Percentiles rank a stretch among this genome's conserved stretches.
Evolutionary conservation across 306 rosid species (phyloP).

Genomic region (Hippophae rhamnoides): DNA sequence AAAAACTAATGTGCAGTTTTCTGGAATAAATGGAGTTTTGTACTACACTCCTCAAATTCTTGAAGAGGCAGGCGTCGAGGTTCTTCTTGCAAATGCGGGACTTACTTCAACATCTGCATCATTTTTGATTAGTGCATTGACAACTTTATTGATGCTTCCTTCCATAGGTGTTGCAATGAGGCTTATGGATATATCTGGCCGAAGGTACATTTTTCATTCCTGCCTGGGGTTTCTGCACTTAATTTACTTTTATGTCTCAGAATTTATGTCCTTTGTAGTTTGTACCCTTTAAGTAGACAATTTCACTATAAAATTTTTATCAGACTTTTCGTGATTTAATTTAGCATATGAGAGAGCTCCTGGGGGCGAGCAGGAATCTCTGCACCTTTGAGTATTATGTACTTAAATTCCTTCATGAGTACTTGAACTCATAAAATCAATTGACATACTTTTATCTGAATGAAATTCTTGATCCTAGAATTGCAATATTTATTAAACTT

Average conservation of each 20-base stretch:
- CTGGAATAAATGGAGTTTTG: conserved; percentile 69
- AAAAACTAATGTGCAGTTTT: conserved; percentile 30
- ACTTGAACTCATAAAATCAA: no score
- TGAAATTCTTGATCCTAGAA: no score
- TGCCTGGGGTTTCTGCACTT: neutral
- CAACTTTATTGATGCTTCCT: conserved; percentile 70
- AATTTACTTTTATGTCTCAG: neutral
- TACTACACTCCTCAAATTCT: conserved; percentile 66
- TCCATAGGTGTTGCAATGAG: conserved; percentile 51
- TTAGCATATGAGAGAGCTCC: no score
- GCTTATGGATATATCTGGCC: conserved; percentile 63
- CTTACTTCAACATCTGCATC: conserved; percentile 41
- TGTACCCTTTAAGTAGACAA: neutral
- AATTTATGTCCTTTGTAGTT: conserved; percentile 1
- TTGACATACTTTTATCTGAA: no score
- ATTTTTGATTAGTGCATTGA: conserved; percentile 39
- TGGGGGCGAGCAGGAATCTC: no score
- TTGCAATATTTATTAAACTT: no score
- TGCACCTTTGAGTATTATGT: no score
- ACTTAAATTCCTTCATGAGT: no score
- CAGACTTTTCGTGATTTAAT: no score
- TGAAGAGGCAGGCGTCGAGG: conserved; percentile 44
- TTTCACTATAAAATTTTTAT: no score
- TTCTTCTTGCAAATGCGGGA: conserved; percentile 48
- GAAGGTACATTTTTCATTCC: conserved; percentile 40